These are phyloP conservation scores for Echeveria elegans DNA, from an alignment of 164 flowering plant species.

Conservation along the genomic window DNA sequence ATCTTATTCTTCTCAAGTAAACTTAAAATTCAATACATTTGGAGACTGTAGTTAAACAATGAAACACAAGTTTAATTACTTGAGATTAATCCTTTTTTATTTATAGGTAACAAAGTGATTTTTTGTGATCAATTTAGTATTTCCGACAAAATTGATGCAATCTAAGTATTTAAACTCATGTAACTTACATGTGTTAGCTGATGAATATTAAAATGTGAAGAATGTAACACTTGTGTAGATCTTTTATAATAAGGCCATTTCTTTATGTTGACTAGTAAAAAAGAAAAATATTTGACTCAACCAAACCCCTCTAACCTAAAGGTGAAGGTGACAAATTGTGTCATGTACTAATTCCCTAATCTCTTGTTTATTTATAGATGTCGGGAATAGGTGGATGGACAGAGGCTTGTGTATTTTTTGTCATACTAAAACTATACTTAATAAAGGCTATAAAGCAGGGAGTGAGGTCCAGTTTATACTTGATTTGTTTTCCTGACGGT, in stretches of 20 bases:
- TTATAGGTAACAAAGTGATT: too few relatives aligned
- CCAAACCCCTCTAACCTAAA: conserved; percentile 6
- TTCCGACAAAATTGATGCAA: too few relatives aligned
- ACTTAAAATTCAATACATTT: background rate
- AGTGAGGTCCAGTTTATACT: too few relatives aligned
- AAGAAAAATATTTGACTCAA: background rate
- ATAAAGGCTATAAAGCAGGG: too few relatives aligned
- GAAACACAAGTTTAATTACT: too few relatives aligned
- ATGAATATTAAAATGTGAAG: too few relatives aligned
- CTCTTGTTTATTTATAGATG: background rate
- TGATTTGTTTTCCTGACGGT: too few relatives aligned
- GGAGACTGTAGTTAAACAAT: too few relatives aligned
- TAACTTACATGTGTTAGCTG: too few relatives aligned
- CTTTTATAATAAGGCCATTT: background rate
- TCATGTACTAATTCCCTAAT: background rate
- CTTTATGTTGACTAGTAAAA: background rate
- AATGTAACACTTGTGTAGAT: background rate
- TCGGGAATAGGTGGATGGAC: background rate
- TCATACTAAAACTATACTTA: background rate
- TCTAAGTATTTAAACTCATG: too few relatives aligned
- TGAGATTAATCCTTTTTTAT: too few relatives aligned
- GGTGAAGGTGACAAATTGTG: background rate
- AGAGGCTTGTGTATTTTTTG: background rate
- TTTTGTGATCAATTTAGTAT: too few relatives aligned
- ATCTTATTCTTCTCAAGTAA: background rate